Base-by-base conservation (phyloP, 805 yeast genomes). In the Blastobotrys muscicola region DNA sequence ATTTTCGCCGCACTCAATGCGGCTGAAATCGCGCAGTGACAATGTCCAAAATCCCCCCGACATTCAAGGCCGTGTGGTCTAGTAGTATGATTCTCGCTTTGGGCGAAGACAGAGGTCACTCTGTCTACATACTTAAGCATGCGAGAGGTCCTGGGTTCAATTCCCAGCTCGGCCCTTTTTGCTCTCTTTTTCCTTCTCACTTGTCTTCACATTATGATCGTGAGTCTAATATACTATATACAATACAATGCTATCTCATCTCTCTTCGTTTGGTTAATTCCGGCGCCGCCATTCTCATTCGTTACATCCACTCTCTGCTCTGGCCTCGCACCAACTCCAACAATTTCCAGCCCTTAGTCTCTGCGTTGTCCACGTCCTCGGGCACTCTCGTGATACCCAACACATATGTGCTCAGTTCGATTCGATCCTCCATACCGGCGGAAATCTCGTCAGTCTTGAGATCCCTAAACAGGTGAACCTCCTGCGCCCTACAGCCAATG, bases 311-410 rank as follows among this genome's bases (percentile, higher is more conserved):
- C 47, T 80, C 82, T 67, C 95, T 80, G 33, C 95, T 81, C 36
- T 86, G 90, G 53, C 95, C 96, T 59, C 95, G 80, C 39, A 85
- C 96, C 61, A 90, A 85, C 68, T 90, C 97, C 58, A 90, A 65
- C 44, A 92, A 78, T 69, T 85, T 85, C 98, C 98, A 92, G 30
- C 99, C 99, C 59, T 85, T 95, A 16, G 99, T 92, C 57, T 80
- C 89, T 43, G 76, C 74, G 61, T 92, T 84, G 50, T 80, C 95
- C 58, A 92, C 78, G 48, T 89, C 87, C 64, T 89, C 98, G 2
- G 96, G 87, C 42, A 85, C 70, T 64, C 98, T 78, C 13, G 98
- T 87, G 54, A 92, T 70, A 15, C 90, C 98, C 87, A 92, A 78
- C 34, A 95, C 97, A 61, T 92, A 92, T n/a, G 94, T 81, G 55